Evolutionary conservation across 2,329 filamentous ascomycete genomes (phyloP).

Genomic region (Parasarocladium wereldwijsianum): DNA sequence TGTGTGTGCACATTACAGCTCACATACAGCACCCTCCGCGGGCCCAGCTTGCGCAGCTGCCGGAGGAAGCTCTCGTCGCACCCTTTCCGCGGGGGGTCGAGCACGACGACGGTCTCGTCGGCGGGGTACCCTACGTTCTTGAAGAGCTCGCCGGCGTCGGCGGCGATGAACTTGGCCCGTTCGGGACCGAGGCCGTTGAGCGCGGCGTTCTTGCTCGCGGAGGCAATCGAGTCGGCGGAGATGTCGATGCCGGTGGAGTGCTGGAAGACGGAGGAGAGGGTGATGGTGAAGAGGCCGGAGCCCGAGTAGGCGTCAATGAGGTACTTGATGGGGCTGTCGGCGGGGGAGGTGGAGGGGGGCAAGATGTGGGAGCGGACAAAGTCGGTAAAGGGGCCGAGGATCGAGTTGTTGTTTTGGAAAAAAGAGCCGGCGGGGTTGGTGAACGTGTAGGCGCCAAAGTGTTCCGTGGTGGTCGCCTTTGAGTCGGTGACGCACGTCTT

Average conservation of each 20-base stretch:
- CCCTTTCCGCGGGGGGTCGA: constrained; percentile 93
- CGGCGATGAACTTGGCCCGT: constrained; percentile 73
- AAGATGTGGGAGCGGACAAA: constrained; percentile 75
- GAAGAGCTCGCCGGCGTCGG: constrained; percentile 77
- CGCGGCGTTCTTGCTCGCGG: constrained; percentile 61
- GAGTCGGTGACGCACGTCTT: constrained; percentile 84
- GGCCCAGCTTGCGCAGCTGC: constrained; percentile 67
- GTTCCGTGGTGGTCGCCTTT: constrained; percentile 73
- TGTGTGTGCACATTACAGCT: constrained; percentile 98
- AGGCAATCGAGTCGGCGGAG: constrained; percentile 60
- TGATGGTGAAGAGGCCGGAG: constrained; percentile 93
- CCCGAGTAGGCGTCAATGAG: constrained; percentile 97
- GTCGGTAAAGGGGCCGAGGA: constrained; percentile 70
- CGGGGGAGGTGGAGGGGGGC: constrained; percentile 22
- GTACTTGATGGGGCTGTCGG: constrained; percentile 50
- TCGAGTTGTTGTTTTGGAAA: constrained; percentile 99
- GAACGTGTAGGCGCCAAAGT: constrained; percentile 73
- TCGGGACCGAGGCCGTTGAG: constrained; percentile 55
- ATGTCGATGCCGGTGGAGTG: constrained; percentile 87
- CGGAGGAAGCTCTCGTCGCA: constrained; percentile 74
- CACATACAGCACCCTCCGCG: constrained; percentile 76
- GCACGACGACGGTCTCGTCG: constrained; percentile 79
- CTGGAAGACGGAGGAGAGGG: constrained; percentile 71
- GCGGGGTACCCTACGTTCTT: constrained; percentile 55
- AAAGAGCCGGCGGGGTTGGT: constrained; percentile 86